phyloP scores from a whole-genome alignment of 2,329 filamentous ascomycete genomes.

The Hymenoscyphus infarciens region DNA sequence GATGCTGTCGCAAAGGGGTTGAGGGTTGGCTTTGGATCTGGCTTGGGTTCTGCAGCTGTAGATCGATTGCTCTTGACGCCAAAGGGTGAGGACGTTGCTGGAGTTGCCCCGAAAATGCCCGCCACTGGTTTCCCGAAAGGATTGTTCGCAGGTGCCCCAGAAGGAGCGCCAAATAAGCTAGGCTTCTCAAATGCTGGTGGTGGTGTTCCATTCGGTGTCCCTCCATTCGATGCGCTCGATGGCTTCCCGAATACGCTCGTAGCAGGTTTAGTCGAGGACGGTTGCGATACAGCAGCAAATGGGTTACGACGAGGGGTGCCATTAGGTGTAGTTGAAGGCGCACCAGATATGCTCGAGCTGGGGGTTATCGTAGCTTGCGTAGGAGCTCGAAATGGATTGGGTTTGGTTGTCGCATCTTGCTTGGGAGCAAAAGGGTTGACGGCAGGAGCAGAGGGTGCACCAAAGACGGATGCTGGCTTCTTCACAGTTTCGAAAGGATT shows the following conservation, averaged over 20 bases:
- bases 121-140: slow-evolving; percentile 14
- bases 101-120: slow-evolving; percentile 10
- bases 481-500: slow-evolving; percentile 21
- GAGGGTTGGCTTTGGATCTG: neutral
- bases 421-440: slow-evolving; percentile 23
- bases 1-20: slow-evolving; percentile 4
- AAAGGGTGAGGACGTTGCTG: neutral
- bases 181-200: neutral
- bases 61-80: slow-evolving; percentile 1
- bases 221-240: neutral
- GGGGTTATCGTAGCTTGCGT: slow-evolving; percentile 15
- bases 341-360: slow-evolving; percentile 8
- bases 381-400: slow-evolving; percentile 21
- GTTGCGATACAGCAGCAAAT: slow-evolving; percentile 10
- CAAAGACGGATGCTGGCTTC: slow-evolving; percentile 17
- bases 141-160: slow-evolving; percentile 2
- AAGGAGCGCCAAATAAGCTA: neutral
- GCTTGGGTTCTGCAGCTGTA: neutral
- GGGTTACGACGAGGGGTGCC: slow-evolving; percentile 1
- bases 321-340: slow-evolving; percentile 10
- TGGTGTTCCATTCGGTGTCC: slow-evolving; percentile 7
- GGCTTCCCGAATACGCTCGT: slow-evolving; percentile 9
- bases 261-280: slow-evolving; percentile 4
- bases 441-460: slow-evolving; percentile 9
- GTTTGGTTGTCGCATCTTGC: slow-evolving; percentile 11